Evolutionary conservation across 495 filamentous ascomycete genomes (phyloP).

Genomic region (Acidiella bohemica): DNA sequence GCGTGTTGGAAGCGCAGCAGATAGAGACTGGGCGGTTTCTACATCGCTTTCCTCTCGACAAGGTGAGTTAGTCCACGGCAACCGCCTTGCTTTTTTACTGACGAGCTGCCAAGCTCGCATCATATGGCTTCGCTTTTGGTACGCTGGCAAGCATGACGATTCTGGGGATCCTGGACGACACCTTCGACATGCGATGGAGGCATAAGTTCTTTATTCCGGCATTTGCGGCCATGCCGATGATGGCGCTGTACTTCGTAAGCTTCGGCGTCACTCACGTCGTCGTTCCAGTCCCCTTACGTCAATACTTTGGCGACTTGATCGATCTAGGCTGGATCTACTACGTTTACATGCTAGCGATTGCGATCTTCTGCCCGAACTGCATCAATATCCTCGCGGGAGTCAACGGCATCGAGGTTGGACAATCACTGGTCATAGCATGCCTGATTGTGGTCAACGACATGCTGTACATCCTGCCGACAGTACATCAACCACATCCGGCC

Average conservation of each 20-base stretch:
- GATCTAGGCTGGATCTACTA: slow-evolving; percentile 89
- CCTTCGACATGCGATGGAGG: slow-evolving; percentile 96
- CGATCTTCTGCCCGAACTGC: slow-evolving; percentile 93
- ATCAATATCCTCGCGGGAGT: slow-evolving; percentile 98
- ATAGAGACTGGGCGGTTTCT: slow-evolving; percentile 66
- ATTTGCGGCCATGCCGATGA: slow-evolving; percentile 82
- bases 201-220: slow-evolving; percentile 97
- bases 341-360: slow-evolving; percentile 83
- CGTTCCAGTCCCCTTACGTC: slow-evolving; percentile 68
- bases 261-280: slow-evolving; percentile 94
- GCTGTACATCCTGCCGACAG: slow-evolving; percentile 53
- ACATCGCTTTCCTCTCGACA: slow-evolving; percentile 87
- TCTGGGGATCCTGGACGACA: slow-evolving; percentile 86
- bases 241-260: slow-evolving; percentile 95
- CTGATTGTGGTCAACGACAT: slow-evolving; percentile 73
- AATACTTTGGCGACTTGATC: slow-evolving; percentile 69
- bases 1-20: slow-evolving; percentile 50
- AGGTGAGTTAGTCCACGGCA: slow-evolving; percentile 39
- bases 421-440: slow-evolving; percentile 80
- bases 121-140: slow-evolving; percentile 85
- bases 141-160: slow-evolving; percentile 80
- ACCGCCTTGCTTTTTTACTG: neutral
- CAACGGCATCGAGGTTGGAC: slow-evolving; percentile 91
- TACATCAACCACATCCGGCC: slow-evolving; percentile 66
- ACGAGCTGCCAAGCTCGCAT: slow-evolving; percentile 52